phyloP scores from a whole-genome alignment of 2,329 filamentous ascomycete genomes.

The Arachnomyces sp. region DNA sequence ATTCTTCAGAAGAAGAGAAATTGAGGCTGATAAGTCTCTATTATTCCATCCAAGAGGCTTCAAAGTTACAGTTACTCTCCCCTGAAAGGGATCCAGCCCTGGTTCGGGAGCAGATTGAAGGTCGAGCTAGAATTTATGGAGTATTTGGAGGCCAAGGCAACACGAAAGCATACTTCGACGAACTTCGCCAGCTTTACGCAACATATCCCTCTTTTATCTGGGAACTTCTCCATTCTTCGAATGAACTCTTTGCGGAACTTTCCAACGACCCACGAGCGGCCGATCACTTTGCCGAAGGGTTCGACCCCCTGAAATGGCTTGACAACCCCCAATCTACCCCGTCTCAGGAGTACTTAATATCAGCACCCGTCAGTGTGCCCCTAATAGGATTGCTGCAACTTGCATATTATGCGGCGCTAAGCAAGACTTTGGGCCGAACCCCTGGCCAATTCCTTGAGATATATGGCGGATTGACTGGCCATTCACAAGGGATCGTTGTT shows the following conservation, averaged over 20 bases:
- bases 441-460: slow-evolving; percentile 20
- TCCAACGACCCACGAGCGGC: background rate
- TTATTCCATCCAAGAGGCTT: too few species aligned
- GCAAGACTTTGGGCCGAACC: slow-evolving; percentile 16
- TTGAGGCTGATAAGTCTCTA: too few species aligned
- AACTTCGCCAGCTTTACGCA: slow-evolving; percentile 16
- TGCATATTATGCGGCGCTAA: slow-evolving; percentile 18
- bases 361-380: slow-evolving; percentile 32
- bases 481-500: slow-evolving; percentile 31
- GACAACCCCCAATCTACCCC: slow-evolving; percentile 20
- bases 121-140: slow-evolving; percentile 2
- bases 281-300: slow-evolving; percentile 15
- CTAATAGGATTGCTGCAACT: slow-evolving; percentile 30
- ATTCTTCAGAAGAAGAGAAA: too few species aligned
- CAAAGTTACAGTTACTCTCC: too few species aligned
- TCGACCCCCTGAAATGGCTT: slow-evolving; percentile 22
- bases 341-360: slow-evolving; percentile 24
- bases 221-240: slow-evolving; percentile 5
- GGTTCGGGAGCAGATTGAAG: too few species aligned
- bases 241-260: slow-evolving; percentile 7
- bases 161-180: slow-evolving; percentile 19
- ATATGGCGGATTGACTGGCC: slow-evolving; percentile 22
- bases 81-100: too few species aligned
- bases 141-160: slow-evolving; percentile 25
- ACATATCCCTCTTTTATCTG: slow-evolving; percentile 15